Base-by-base conservation (phyloP, 2,329 filamentous ascomycete genomes). In the Epichloe brachyelytri region DNA sequence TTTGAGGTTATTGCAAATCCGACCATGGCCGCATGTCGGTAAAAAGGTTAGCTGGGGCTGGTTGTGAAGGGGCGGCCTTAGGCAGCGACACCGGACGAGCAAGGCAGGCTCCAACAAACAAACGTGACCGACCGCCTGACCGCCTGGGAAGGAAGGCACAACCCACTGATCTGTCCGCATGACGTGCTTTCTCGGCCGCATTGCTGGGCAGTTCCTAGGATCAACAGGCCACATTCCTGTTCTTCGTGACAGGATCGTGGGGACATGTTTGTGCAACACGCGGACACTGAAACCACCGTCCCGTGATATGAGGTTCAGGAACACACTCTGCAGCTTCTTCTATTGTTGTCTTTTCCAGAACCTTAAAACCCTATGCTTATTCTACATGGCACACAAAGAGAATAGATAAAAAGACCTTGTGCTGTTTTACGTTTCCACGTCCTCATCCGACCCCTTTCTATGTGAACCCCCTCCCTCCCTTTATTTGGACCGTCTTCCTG, bases 1-100 rank as follows among this genome's bases (percentile, higher is more conserved):
- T 62, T 43, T 34, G 33, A 48, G 19, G 22, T 50, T 50, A 20
- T 62, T 61, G 59, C 59, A 64, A 62, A 63, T 58, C 64, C 65
- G 64, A 62, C 63, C 60, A 63, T 65, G 65, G 62, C 65, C 63
- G 63, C 26, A 26, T 26, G 57, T 57, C 58, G 46, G 59, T 22
- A 52, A 52, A 52, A 51, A 46, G 49, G 44, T 17, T 40, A 6
- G 33, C 19, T 20, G 5, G 26, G 49, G n/a, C 33, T 8, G 50
- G 44, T 30, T 37, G 30, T 37, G 47, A 30, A 30, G 45, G 4
- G 43, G 60, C 59, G 60, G 65, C 65, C 65, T 68, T 61, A 68
- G 65, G 65, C 64, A 64, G 55, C 63, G 58, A 65, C 55, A 61
- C 61, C 58, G 58, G 49, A 49, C 37, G 30, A 20, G 26, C 19